Evolutionary conservation across 106 monocot species (phyloP), one percentile per base, ranked within the genome.

Genomic region (Apostasia ramifera): DNA sequence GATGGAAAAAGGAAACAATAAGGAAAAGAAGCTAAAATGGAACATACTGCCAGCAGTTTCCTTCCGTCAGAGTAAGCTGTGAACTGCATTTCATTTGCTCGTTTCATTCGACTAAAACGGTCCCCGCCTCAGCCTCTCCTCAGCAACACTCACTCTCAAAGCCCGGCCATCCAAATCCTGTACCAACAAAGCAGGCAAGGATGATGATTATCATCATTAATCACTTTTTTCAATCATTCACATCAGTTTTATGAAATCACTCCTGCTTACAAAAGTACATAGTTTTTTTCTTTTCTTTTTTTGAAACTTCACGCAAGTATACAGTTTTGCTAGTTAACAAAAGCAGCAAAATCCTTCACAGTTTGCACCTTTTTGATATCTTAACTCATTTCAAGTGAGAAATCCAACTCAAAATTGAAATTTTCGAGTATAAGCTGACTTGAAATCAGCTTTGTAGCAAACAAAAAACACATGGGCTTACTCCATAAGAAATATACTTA

Each of bases 111-210:
- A 47, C 14, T 64, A 85, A 56, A 69, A 78, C 0, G 57, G 47
- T 43, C 71, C 59, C 1, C 83, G 81, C 0, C 84, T 55, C 12
- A 78, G 89, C 55, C 84, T 80, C 64, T 87, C 81, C 70, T 94
- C 94, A 0, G 94, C 94, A 55, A 85, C 59, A 44, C 83, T 90
- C 55, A 94, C 94, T 74, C 90, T 64, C 26, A 94, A 42, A 2
- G 94, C 69, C 6, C 94, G 70, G 0, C 90, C 94, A 70, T 90
- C 90, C 82, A 94, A 70, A 66, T 68, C 76, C 90, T 90, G 86
- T 15, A 66, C 2, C 55, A 76, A 40, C 68, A 77, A 43, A 10
- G 10, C 38, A 38, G 4, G 3, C 0, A 26, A 43, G 38, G 8
- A 39, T 47, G 0, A 6, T 38, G 59, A 40, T 40, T 37, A 47